Conservation (phyloP, 2,329 filamentous ascomycete genomes). For the Botrytis byssoidea region DNA sequence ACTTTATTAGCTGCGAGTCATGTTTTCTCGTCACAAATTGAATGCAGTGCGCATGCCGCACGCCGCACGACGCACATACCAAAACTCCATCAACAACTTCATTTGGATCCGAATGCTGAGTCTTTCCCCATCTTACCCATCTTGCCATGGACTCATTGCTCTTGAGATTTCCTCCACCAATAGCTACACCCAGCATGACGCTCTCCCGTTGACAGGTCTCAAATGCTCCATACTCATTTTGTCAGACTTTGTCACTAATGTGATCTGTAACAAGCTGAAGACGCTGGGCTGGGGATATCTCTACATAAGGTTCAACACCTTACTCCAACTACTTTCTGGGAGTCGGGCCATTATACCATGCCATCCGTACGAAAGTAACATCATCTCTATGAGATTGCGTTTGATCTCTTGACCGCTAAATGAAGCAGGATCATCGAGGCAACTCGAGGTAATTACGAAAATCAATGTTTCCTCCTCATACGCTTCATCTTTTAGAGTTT, state of each 20-base stretch:
- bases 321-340: background rate
- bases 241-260: background rate
- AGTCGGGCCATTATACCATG: background rate
- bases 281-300: background rate
- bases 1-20: conserved; percentile 2
- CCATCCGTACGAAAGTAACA: background rate
- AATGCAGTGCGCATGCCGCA: background rate
- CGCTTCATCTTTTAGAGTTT: background rate
- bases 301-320: conserved; percentile 7
- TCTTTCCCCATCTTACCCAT: background rate
- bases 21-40: background rate
- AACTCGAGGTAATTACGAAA: background rate
- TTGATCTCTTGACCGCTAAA: conserved; percentile 3
- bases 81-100: background rate
- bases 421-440: background rate
- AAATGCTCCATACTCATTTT: conserved; percentile 8
- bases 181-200: background rate
- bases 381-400: conserved; percentile 10
- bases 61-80: background rate
- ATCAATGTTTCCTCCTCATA: background rate
- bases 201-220: conserved; percentile 2
- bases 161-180: background rate
- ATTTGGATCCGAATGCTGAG: background rate
- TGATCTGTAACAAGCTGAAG: conserved; percentile 1
- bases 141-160: background rate